phyloP scores from a whole-genome alignment of 495 filamentous ascomycete species.

The Aspergillus campestris region DNA sequence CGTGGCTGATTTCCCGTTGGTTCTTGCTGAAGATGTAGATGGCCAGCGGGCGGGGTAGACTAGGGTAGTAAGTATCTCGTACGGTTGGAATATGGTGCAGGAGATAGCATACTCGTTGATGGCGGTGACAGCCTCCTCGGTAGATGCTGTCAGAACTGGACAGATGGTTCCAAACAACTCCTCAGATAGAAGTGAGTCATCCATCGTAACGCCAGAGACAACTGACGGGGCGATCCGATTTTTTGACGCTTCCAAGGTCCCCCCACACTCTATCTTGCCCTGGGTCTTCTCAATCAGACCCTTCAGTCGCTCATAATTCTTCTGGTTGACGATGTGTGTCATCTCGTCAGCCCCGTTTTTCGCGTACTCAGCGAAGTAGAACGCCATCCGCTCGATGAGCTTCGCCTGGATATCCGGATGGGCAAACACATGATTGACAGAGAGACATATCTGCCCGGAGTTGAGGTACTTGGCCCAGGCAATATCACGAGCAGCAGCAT shows the following conservation, averaged over 20 bases:
- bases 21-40: conserved; percentile 72
- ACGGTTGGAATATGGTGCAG: too few species aligned
- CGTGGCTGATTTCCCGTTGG: conserved; percentile 48
- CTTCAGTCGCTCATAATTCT: conserved; percentile 70
- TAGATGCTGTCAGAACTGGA: conserved; percentile 56
- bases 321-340: conserved; percentile 65
- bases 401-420: conserved; percentile 56
- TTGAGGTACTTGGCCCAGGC: conserved; percentile 73
- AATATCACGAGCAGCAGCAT: conserved; percentile 64
- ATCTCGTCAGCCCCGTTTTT: conserved; percentile 56
- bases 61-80: background rate
- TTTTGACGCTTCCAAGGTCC: conserved; percentile 55
- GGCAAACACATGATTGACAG: conserved; percentile 74
- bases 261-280: conserved; percentile 71
- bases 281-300: conserved; percentile 60
- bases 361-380: conserved; percentile 58
- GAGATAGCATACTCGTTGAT: conserved; percentile 2
- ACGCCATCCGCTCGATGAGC: conserved; percentile 59
- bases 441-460: conserved; percentile 66
- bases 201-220: conserved; percentile 53
- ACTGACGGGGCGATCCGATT: conserved; percentile 73
- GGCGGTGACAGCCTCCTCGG: conserved; percentile 60
- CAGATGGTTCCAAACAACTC: conserved; percentile 85
- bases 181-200: conserved; percentile 63
- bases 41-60: conserved; percentile 51